Evolutionary conservation across 805 yeast genomes (phyloP).

Genomic region (Dipodascopsis uninucleata): DNA sequence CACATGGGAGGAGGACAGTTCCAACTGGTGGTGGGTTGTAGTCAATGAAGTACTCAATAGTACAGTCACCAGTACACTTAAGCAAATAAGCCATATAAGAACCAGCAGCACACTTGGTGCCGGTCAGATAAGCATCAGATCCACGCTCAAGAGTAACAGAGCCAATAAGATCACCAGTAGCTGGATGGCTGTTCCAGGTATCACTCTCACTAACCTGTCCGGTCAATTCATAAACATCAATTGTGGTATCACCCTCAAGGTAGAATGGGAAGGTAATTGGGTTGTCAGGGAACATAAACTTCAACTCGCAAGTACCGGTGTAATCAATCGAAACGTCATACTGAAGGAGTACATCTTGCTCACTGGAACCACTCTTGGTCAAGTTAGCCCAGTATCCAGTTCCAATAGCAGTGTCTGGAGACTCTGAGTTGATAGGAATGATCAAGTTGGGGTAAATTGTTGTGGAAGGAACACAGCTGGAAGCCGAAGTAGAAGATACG

Average conservation of each 20-base stretch:
- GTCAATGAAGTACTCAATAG: slow-evolving; percentile 25
- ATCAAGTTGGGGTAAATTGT: slow-evolving; percentile 27
- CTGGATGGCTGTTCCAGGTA: slow-evolving; percentile 26
- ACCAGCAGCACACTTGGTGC: slow-evolving; percentile 17
- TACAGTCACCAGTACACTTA: slow-evolving; percentile 26
- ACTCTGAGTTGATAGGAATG: slow-evolving; percentile 23
- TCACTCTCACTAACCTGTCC: slow-evolving; percentile 13
- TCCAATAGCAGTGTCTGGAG: slow-evolving; percentile 26
- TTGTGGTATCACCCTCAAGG: slow-evolving; percentile 24
- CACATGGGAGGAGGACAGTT: slow-evolving; percentile 26
- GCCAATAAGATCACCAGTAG: slow-evolving; percentile 21
- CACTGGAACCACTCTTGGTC: slow-evolving; percentile 20
- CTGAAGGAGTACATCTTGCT: slow-evolving; percentile 27
- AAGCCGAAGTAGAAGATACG: slow-evolving; percentile 13
- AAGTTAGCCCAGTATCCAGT: slow-evolving; percentile 27
- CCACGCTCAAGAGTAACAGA: slow-evolving; percentile 24
- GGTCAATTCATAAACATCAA: slow-evolving; percentile 19
- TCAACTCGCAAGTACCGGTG: slow-evolving; percentile 24
- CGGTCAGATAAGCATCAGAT: slow-evolving; percentile 12
- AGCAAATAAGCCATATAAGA: slow-evolving; percentile 18
- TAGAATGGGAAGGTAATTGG: slow-evolving; percentile 24
- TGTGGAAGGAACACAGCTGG: slow-evolving; percentile 20
- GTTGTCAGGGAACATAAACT: slow-evolving; percentile 26
- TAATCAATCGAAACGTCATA: slow-evolving; percentile 16
- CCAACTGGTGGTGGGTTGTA: slow-evolving; percentile 29